Evolutionary conservation across 768 basidiomycete species (phyloP).

Genomic region (Galerina sulciceps): DNA sequence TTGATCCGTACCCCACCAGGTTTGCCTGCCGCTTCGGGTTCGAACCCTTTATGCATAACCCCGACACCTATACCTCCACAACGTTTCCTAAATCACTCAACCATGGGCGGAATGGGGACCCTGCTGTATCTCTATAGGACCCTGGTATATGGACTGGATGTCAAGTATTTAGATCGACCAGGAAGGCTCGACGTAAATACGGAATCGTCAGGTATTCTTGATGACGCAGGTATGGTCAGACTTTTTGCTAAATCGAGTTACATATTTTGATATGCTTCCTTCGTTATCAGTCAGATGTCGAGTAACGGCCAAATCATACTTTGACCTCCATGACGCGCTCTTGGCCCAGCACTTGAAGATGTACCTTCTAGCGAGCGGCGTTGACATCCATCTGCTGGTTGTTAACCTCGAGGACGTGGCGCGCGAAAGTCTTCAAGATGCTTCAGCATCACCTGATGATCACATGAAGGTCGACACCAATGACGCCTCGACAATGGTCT

Average conservation of each 20-base stretch:
- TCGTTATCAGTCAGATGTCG: neutral
- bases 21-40: neutral
- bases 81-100: constrained; percentile 1
- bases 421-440: neutral
- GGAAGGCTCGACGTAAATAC: neutral
- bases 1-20: neutral
- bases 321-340: constrained; percentile 19
- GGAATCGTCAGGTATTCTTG: neutral
- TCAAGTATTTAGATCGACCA: constrained; percentile 1
- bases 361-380: constrained; percentile 7
- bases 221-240: neutral
- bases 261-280: neutral
- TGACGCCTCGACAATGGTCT: neutral
- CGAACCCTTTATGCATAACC: neutral
- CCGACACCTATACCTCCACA: neutral
- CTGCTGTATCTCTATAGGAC: constrained; percentile 14
- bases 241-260: neutral
- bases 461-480: neutral
- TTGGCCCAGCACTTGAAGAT: constrained; percentile 13
- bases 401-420: constrained; percentile 6
- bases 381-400: neutral
- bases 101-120: constrained; percentile 2
- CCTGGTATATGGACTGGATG: constrained; percentile 15
- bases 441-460: neutral
- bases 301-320: neutral